Percentiles rank a stretch among this genome's conserved stretches.
phyloP scores from a whole-genome alignment of 2,329 filamentous ascomycete genomes.

The Colletotrichum kahawae region DNA sequence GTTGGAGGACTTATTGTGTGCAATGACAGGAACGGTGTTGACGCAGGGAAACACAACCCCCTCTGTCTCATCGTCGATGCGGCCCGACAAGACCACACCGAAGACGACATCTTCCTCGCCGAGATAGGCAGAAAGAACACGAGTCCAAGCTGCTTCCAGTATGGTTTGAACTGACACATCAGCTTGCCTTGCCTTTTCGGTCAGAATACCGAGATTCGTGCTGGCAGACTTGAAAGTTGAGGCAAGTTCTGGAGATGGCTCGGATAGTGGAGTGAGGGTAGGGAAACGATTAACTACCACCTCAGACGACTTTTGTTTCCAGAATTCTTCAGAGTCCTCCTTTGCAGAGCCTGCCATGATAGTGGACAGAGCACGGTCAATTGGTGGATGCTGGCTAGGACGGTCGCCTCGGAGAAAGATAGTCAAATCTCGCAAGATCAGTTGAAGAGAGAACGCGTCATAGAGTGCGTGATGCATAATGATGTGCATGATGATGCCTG shows the following conservation, averaged over 20 bases:
- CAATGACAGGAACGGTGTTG: constrained; percentile 77
- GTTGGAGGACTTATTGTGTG: constrained; percentile 60
- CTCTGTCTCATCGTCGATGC: constrained; percentile 65
- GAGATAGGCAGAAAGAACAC: constrained; percentile 75
- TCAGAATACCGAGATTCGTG: constrained; percentile 52
- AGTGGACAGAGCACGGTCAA: constrained; percentile 43
- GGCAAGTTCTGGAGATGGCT: constrained; percentile 23
- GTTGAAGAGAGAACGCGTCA: constrained; percentile 76
- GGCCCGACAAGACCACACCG: constrained; percentile 80
- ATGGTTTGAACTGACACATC: constrained; percentile 79
- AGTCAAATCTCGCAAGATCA: constrained; percentile 66
- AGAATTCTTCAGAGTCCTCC: constrained; percentile 58
- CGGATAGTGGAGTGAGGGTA: constrained; percentile 68
- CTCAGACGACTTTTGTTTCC: constrained; percentile 60
- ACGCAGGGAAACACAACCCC: constrained; percentile 77
- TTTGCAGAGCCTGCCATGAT: constrained; percentile 41
- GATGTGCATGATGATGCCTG: constrained; percentile 43
- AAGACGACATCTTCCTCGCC: constrained; percentile 79
- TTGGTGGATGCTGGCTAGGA: constrained; percentile 1
- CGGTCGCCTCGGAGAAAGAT: constrained; percentile 27
- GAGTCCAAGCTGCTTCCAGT: constrained; percentile 79
- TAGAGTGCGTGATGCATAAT: constrained; percentile 82
- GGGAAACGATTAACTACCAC: constrained; percentile 76
- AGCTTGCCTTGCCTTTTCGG: constrained; percentile 56
- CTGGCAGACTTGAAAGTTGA: background rate